Conservation (phyloP, 2,329 filamentous ascomycete species). For the Penicillium sp. region DNA sequence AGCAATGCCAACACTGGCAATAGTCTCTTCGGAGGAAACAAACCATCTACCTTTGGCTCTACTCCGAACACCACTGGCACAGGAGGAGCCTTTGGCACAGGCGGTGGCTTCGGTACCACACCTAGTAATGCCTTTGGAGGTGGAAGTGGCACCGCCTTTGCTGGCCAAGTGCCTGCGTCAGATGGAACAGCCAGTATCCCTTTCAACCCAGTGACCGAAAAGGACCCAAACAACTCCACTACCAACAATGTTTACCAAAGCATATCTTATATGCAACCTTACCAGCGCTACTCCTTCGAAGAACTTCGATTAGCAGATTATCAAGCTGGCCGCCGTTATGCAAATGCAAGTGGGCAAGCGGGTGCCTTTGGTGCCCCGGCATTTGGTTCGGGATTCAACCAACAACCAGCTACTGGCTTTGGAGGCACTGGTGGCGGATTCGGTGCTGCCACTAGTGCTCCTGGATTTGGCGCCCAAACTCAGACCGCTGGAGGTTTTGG, state of each 20-base stretch:
- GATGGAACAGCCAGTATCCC: conserved; percentile 45
- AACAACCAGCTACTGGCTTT: conserved; percentile 41
- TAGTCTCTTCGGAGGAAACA: conserved; percentile 23
- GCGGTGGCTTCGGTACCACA: conserved; percentile 21
- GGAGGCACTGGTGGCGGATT: conserved; percentile 29
- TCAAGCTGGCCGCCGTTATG: conserved; percentile 75
- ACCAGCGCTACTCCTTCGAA: conserved; percentile 83
- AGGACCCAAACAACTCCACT: conserved; percentile 34
- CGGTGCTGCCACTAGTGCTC: conserved; percentile 27
- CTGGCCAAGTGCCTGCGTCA: conserved; percentile 35
- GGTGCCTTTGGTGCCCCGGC: conserved; percentile 75
- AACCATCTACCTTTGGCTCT: conserved; percentile 26
- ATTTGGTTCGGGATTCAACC: conserved; percentile 50
- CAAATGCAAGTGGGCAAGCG: conserved; percentile 73
- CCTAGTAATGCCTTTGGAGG: conserved; percentile 33
- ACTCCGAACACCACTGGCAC: conserved; percentile 20
- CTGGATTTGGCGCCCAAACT: conserved; percentile 41
- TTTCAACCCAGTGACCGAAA: conserved; percentile 44
- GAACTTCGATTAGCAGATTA: conserved; percentile 82
- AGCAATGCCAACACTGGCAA: conserved; percentile 12
- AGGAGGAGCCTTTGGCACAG: conserved; percentile 22
- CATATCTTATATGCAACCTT: conserved; percentile 46
- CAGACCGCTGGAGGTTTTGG: conserved; percentile 40
- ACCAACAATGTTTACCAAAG: conserved; percentile 46
- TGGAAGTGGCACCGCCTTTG: conserved; percentile 41